A percentile compares a stretch with the other conserved stretches of the same genome.
phyloP scores from a whole-genome alignment of 805 yeast genomes.

The Sugiyamaella mastotermitis region DNA sequence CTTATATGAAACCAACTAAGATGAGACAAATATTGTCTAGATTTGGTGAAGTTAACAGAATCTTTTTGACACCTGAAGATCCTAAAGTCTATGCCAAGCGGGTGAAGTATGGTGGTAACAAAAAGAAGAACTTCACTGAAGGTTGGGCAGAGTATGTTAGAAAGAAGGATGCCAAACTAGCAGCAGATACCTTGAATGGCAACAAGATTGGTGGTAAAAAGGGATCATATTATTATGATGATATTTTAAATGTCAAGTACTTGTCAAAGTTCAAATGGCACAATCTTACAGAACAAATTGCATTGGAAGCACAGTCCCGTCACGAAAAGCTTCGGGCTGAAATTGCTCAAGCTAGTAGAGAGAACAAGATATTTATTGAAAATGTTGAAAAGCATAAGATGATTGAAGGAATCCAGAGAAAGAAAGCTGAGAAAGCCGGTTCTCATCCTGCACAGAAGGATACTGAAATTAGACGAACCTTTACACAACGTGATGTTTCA shows the following conservation, averaged over 20 bases:
- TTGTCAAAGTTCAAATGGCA: conserved; percentile 92
- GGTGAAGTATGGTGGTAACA: conserved; percentile 85
- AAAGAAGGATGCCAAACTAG: conserved; percentile 82
- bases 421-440: conserved; percentile 35
- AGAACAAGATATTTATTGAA: conserved; percentile 75
- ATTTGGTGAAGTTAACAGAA: conserved; percentile 84
- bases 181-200: conserved; percentile 82
- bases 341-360: conserved; percentile 78
- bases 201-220: conserved; percentile 89
- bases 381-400: conserved; percentile 84
- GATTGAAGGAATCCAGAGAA: conserved; percentile 58
- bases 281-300: conserved; percentile 87
- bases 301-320: conserved; percentile 81
- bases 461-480: conserved; percentile 46
- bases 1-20: conserved; percentile 94
- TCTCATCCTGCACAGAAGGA: conserved; percentile 24
- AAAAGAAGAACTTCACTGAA: conserved; percentile 79
- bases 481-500: conserved; percentile 64
- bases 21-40: conserved; percentile 71
- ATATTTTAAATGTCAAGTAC: conserved; percentile 84
- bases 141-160: conserved; percentile 94
- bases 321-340: conserved; percentile 85
- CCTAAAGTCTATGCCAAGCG: conserved; percentile 56
- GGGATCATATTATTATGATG: conserved; percentile 87
- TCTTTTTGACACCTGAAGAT: conserved; percentile 84